phyloP scores from a whole-genome alignment of 192 early-diverging fungal species.

The Irineochytrium annulatum region DNA sequence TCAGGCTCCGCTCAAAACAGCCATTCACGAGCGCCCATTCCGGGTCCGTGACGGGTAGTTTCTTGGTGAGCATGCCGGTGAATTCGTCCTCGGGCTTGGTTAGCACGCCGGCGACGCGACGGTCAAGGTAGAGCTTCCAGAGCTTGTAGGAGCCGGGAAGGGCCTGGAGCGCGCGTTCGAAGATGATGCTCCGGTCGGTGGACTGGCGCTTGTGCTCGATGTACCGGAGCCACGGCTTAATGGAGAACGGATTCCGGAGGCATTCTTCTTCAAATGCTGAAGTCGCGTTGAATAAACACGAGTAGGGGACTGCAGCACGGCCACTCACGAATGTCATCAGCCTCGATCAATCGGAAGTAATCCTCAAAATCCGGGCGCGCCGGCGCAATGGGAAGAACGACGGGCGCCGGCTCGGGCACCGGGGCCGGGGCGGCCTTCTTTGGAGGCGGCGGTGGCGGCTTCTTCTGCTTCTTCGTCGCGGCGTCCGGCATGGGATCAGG shows the following conservation, averaged over 20 bases:
- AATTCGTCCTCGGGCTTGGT: constrained; percentile 50
- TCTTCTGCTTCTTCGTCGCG: too few species aligned
- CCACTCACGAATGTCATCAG: constrained; percentile 37
- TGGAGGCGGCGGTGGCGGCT: not conserved
- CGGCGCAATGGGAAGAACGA: not conserved
- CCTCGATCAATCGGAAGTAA: constrained; percentile 23
- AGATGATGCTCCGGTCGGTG: constrained; percentile 57
- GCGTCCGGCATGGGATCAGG: too few species aligned
- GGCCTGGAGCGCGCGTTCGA: constrained; percentile 81
- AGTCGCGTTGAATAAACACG: not conserved
- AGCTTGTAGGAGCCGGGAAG: constrained; percentile 95
- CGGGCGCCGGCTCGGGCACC: not conserved
- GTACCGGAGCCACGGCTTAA: constrained; percentile 86
- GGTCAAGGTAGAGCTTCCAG: constrained; percentile 84
- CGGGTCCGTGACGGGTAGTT: constrained; percentile 17
- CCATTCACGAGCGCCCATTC: constrained; percentile 65
- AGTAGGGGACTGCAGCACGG: constrained; percentile 1
- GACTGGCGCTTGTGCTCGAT: constrained; percentile 72
- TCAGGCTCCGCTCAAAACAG: constrained; percentile 82
- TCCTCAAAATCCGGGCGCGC: constrained; percentile 8
- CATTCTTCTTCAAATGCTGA: constrained; percentile 51
- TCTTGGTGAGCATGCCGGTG: constrained; percentile 27
- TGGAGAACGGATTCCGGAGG: constrained; percentile 45
- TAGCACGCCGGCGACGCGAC: constrained; percentile 44
- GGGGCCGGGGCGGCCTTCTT: not conserved